Conservation (phyloP, 805 yeast genomes). For the Jamesozyma hellenica region DNA sequence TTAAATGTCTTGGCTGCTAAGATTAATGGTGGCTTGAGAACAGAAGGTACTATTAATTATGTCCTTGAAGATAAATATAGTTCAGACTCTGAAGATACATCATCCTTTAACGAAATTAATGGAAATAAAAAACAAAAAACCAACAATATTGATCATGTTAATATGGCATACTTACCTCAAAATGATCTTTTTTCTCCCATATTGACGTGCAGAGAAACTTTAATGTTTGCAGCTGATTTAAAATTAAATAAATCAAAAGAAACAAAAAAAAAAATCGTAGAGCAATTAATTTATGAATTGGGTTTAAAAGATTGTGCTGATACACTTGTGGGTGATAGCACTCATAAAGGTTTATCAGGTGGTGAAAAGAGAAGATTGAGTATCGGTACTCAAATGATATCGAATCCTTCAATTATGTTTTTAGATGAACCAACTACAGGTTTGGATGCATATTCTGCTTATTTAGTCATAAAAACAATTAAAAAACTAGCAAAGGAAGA, state of each 20-base stretch:
- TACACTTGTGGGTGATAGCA: slow-evolving; percentile 47
- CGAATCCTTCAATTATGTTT: slow-evolving; percentile 67
- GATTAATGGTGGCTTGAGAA: slow-evolving; percentile 32
- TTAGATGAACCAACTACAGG: slow-evolving; percentile 89
- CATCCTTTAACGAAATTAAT: neutral
- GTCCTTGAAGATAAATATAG: slow-evolving; percentile 8
- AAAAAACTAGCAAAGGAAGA: slow-evolving; percentile 42
- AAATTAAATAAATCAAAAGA: slow-evolving; percentile 40
- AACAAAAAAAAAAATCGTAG: slow-evolving; percentile 43
- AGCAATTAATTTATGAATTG: slow-evolving; percentile 50
- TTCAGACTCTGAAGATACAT: neutral
- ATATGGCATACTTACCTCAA: slow-evolving; percentile 57
- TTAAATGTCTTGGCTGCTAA: slow-evolving; percentile 56
- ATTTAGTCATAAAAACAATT: slow-evolving; percentile 49
- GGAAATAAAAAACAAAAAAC: neutral
- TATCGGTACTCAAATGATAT: slow-evolving; percentile 65
- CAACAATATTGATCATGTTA: slow-evolving; percentile 7
- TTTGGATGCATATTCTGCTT: slow-evolving; percentile 69
- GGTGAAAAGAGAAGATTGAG: slow-evolving; percentile 76
- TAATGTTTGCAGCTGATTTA: slow-evolving; percentile 61
- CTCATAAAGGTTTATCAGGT: slow-evolving; percentile 60
- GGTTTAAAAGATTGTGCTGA: slow-evolving; percentile 57
- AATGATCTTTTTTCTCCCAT: slow-evolving; percentile 65
- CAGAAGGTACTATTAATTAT: slow-evolving; percentile 35
- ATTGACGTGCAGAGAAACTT: slow-evolving; percentile 61